Percentiles rank a stretch among this genome's conserved stretches.
Conservation (phyloP, 371 early-diverging fungal species). For the Apophysomyces trapeziformis region DNA sequence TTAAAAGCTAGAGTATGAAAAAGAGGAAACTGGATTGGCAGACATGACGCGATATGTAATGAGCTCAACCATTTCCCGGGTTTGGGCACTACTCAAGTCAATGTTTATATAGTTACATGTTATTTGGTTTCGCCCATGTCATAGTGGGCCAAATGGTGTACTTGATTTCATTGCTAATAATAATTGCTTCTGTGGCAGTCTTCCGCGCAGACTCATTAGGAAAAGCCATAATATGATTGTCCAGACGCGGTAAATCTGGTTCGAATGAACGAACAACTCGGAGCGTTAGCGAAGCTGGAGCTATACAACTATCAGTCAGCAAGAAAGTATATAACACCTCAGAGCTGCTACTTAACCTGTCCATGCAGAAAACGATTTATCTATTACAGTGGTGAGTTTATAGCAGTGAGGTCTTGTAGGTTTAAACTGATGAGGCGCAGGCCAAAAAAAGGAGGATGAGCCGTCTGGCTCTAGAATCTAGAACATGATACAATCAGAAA, state of each 20-base stretch:
- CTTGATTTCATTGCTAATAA: not conserved
- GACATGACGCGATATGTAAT: too few relatives aligned
- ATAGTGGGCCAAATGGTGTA: slow-evolving; percentile 9
- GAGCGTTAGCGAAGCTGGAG: slow-evolving; percentile 31
- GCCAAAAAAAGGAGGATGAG: slow-evolving; percentile 42
- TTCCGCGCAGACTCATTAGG: slow-evolving; percentile 23
- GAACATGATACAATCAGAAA: not conserved
- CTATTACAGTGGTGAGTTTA: slow-evolving; percentile 35
- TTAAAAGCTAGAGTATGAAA: too few relatives aligned
- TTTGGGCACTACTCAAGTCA: not conserved
- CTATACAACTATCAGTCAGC: slow-evolving; percentile 11
- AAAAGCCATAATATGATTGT: slow-evolving; percentile 47
- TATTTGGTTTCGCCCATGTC: not conserved
- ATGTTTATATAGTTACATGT: not conserved
- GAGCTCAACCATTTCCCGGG: too few relatives aligned
- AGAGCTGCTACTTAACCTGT: slow-evolving; percentile 34
- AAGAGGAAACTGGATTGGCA: too few relatives aligned
- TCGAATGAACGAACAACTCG: slow-evolving; percentile 51
- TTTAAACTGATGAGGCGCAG: slow-evolving; percentile 40
- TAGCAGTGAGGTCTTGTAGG: slow-evolving; percentile 42
- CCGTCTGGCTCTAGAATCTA: slow-evolving; percentile 47
- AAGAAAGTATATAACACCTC: not conserved
- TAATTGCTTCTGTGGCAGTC: not conserved
- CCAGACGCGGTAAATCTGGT: slow-evolving; percentile 49
- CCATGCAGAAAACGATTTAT: slow-evolving; percentile 38